Evolutionary conservation across 2,329 filamentous ascomycete species (phyloP).

Genomic region (Paracorniculantispora psalliotae): DNA sequence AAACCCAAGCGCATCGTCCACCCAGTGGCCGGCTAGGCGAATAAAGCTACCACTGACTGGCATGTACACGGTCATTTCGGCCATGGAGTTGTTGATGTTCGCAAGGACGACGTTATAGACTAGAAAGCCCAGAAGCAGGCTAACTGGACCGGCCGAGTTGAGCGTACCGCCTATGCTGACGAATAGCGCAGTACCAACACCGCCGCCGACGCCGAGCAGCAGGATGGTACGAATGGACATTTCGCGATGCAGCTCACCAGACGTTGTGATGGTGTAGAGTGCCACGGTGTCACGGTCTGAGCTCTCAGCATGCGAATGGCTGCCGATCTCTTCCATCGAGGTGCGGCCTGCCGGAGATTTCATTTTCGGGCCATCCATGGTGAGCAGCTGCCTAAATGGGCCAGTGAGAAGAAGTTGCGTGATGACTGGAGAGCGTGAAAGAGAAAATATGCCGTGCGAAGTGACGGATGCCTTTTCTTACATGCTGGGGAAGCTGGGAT

Average conservation of each 20-base stretch:
- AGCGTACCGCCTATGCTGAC: constrained; percentile 54
- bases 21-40: constrained; percentile 59
- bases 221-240: constrained; percentile 10
- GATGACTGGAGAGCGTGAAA: too few relatives aligned
- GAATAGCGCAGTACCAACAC: background rate
- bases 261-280: background rate
- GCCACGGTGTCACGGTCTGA: too few relatives aligned
- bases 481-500: too few relatives aligned
- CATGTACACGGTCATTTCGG: constrained; percentile 60
- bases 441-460: too few relatives aligned
- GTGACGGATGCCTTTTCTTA: too few relatives aligned
- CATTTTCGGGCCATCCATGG: too few relatives aligned
- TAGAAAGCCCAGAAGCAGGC: constrained; percentile 54
- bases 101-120: constrained; percentile 51
- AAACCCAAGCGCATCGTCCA: constrained; percentile 59
- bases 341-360: too few relatives aligned
- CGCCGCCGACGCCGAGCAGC: constrained; percentile 34
- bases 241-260: constrained; percentile 8
- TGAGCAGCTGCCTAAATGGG: too few relatives aligned
- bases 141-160: constrained; percentile 36
- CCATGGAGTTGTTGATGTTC: constrained; percentile 59
- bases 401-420: too few relatives aligned
- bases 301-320: background rate
- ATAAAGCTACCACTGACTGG: constrained; percentile 60
- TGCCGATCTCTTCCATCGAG: background rate